Evolutionary conservation across 768 basidiomycete genomes (phyloP), one percentile per base, ranked within the genome.

Genomic region (Neoboletus magnificus): DNA sequence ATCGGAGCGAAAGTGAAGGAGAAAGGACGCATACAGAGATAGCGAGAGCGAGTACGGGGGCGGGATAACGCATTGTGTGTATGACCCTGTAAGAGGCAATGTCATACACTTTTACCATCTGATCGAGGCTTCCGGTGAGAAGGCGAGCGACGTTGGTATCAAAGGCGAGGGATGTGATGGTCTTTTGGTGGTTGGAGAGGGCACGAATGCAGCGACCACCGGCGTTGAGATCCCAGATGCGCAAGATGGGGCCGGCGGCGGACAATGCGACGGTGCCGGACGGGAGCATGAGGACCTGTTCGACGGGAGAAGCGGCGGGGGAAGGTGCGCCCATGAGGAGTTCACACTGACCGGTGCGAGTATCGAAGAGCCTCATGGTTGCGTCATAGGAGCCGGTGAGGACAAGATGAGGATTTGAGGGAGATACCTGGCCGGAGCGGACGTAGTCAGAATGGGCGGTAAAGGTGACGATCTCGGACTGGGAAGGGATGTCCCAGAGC

Each of bases 21-120:
- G 13, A 22, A 50, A n/a, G 2, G 33, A 27, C 37, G 7, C 72
- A 15, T 39, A 96, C 95, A 56, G 96, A 98, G 44, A 98, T 79
- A 16, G 94, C 93, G 41, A 98, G 76, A 66, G 87, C 92, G 18
- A 99, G 78, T 2, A 99, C 73, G 6, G 94, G 92, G 5, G 94
- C 93, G 5, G 96, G 91, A 72, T 98, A 98, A 43, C 97, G 87
- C 93, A 99, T 98, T 5, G 97, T 98, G 66, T 99, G 97, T 15
- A 97, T 86, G 35, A 99, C 97, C 65, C 91, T 90, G 78, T 96
- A 98, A 16, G 84, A 84, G 67, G 89, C 84, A 36, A 95, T 85
- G 71, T 98, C 96, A 74, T 98, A 99, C 33, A 98, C 95, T 74
- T 99, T 99, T 55, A 98, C 92, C 89, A 99, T 90, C 62, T 96